Base-by-base conservation (phyloP, 257 asterid species). In the Marsdenia floribunda region DNA sequence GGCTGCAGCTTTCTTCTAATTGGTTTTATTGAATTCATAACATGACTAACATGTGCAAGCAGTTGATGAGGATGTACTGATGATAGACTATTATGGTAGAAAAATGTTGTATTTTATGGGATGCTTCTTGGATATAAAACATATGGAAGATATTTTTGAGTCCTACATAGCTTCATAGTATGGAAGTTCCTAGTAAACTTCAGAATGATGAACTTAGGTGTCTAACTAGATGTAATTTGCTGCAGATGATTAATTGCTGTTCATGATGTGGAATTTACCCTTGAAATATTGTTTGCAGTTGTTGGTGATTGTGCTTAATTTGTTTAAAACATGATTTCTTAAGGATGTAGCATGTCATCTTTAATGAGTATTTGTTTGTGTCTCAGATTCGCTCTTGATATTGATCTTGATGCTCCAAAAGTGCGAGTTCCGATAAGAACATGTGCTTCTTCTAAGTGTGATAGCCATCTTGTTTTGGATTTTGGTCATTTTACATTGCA, bases 371-470 rank as follows among this genome's bases (percentile, higher is more conserved):
- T 72, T 29, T 65, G 57, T 72, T 72, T 54, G 22, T 66, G 65
- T 75, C 49, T 60, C 82, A 95, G 98, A 83, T 95, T 95, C 85
- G 94, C 99, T 80, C 97, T 95, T 77, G 98, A 95, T 86, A 95
- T 95, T 83, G 99, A 95, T 79, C 96, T 95, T 72, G 99, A 92
- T 76, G 99, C 99, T 82, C 99, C 99, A 73, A 95, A 92, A 88
- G 99, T 95, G 75, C 90, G 93, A 79, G 88, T 95, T 81, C 99
- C 98, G 78, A 84, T 95, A 64, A 85, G 89, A 80, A 85, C 88
- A 72, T 71, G 80, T 69, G 80, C 80, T 71, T 84, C 91, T 74
- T 74, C 77, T 50, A 87, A 82, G 78, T 82, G 86, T 76, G 92
- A 85, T 75, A 84, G 93, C 86, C 84, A 92, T 89, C 92, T 95